Conservation (phyloP, 1,284 basidiomycete genomes). For the Ceratobasidium sp. region DNA sequence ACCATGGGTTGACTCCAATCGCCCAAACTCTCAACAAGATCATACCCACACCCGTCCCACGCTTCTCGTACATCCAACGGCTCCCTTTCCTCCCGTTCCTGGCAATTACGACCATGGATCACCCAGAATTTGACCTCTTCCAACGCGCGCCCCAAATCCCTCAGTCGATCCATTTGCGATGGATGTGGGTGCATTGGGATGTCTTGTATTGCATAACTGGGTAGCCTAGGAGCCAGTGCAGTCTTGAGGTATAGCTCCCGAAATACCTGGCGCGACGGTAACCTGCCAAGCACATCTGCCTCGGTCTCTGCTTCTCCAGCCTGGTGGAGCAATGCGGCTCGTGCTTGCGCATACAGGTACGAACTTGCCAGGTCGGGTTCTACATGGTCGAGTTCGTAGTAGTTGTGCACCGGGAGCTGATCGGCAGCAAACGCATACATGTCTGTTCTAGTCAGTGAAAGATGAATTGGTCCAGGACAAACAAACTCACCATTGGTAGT, state of each 20-base stretch:
- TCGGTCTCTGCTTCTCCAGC: not conserved
- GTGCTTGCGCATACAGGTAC: constrained; percentile 73
- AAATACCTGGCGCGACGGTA: constrained; percentile 13
- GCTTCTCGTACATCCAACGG: constrained; percentile 16
- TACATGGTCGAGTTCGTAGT: constrained; percentile 68
- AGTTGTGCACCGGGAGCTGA: constrained; percentile 75
- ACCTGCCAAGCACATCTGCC: too few species aligned
- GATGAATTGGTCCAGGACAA: not conserved
- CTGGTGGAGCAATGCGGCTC: constrained; percentile 51
- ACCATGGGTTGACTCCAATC: constrained; percentile 42
- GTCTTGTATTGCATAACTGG: constrained; percentile 49
- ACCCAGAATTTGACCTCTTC: constrained; percentile 63
- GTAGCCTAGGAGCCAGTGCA: constrained; percentile 16
- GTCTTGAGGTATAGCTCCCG: constrained; percentile 5
- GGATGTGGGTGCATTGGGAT: constrained; percentile 52
- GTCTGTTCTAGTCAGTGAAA: constrained; percentile 58
- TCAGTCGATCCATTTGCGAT: constrained; percentile 50
- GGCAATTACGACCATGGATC: constrained; percentile 7
- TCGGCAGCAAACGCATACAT: constrained; percentile 67
- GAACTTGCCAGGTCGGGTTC: constrained; percentile 63
- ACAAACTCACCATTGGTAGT: constrained; percentile 85
- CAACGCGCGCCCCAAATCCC: constrained; percentile 67
- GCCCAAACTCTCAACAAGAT: constrained; percentile 27
- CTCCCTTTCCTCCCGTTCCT: not conserved
- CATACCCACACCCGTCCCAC: constrained; percentile 34